Evolutionary conservation across 2,329 filamentous ascomycete genomes (phyloP).

Genomic region (Ascochyta viciae-villosae): DNA sequence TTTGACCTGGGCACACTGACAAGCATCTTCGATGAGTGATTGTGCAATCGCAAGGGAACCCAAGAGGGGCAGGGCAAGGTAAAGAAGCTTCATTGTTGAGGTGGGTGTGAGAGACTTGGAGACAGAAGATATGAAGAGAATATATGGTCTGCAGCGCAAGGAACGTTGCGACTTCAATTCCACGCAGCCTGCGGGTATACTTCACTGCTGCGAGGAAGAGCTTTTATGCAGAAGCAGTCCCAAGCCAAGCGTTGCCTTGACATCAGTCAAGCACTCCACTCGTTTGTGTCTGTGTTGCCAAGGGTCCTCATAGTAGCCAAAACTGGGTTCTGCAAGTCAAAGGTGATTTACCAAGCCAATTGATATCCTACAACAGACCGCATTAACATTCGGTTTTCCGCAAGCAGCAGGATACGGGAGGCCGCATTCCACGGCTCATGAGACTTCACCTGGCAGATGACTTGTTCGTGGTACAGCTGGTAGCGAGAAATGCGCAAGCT

Average conservation of each 20-base stretch:
- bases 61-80: conserved; percentile 27
- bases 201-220: neutral
- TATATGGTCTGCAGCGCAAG: neutral
- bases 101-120: neutral
- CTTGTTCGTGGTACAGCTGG: conserved; percentile 3
- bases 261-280: conserved; percentile 6
- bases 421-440: conserved; percentile 8
- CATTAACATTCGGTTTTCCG: neutral
- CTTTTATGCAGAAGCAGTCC: conserved; percentile 4
- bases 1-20: conserved; percentile 38
- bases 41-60: conserved; percentile 25
- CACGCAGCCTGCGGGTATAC: neutral
- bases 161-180: neutral
- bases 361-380: conserved; percentile 7
- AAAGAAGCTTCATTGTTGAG: conserved; percentile 30
- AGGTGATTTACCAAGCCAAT: conserved; percentile 2
- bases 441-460: conserved; percentile 9
- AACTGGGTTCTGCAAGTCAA: conserved; percentile 1
- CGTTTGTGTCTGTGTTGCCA: conserved; percentile 10
- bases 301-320: neutral
- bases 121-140: neutral
- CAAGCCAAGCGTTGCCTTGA: conserved; percentile 12
- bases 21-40: conserved; percentile 17
- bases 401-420: neutral
- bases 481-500: conserved; percentile 11